phyloP scores from a whole-genome alignment of 2,329 filamentous ascomycete species.

The Periconia sp. region DNA sequence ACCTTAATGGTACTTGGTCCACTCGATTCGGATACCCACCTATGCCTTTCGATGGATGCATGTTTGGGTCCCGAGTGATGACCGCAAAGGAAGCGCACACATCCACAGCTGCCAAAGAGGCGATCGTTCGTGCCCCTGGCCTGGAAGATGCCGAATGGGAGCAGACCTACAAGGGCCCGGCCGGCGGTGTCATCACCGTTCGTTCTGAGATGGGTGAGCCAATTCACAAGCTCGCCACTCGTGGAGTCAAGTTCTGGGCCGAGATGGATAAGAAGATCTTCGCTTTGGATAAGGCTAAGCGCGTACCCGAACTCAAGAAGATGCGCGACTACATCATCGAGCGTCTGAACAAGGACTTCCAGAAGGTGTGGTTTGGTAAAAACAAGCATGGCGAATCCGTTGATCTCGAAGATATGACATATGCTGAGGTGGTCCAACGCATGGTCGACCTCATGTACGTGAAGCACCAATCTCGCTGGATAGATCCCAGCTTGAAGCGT shows the following conservation, averaged over 20 bases:
- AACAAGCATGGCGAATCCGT: conserved; percentile 47
- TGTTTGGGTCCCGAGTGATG: conserved; percentile 53
- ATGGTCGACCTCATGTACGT: conserved; percentile 53
- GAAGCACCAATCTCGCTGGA: conserved; percentile 49
- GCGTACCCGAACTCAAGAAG: conserved; percentile 45
- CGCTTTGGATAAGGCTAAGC: conserved; percentile 80
- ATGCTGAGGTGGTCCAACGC: conserved; percentile 48
- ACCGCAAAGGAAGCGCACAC: conserved; percentile 51
- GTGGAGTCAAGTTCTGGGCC: conserved; percentile 94
- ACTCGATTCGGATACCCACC: conserved; percentile 45
- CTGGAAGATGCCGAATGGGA: conserved; percentile 50
- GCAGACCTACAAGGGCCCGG: conserved; percentile 63
- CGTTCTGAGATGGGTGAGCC: conserved; percentile 99
- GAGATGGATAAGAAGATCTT: conserved; percentile 99
- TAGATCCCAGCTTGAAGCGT: conserved; percentile 69
- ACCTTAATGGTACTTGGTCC: conserved; percentile 51
- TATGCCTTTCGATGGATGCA: conserved; percentile 53
- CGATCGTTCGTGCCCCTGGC: conserved; percentile 48
- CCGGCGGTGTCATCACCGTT: conserved; percentile 93
- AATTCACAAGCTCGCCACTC: conserved; percentile 96
- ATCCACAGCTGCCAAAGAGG: conserved; percentile 46
- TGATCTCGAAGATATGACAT: conserved; percentile 53
- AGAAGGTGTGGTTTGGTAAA: conserved; percentile 53
- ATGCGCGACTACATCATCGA: conserved; percentile 50
- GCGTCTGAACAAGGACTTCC: conserved; percentile 52